Percentiles rank a stretch among this genome's conserved stretches.
phyloP scores from a whole-genome alignment of 1,139 yeast species.

The Martiniozyma asiatica region DNA sequence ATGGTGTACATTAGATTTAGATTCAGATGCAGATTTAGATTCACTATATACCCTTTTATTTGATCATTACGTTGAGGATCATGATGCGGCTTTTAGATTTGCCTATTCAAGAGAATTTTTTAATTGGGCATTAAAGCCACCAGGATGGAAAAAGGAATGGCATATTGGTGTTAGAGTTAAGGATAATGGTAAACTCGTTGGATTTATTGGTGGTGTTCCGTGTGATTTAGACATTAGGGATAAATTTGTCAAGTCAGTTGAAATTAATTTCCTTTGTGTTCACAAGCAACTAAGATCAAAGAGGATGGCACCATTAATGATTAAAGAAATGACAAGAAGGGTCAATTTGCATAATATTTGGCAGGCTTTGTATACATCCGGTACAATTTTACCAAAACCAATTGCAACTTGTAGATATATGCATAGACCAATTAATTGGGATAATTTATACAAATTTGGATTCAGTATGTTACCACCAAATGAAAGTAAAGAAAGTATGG shows the following conservation, averaged over 20 bases:
- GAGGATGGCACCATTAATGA: slow-evolving; percentile 85
- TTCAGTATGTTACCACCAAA: slow-evolving; percentile 71
- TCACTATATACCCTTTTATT: slow-evolving; percentile 73
- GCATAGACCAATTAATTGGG: slow-evolving; percentile 92
- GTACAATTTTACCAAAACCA: slow-evolving; percentile 84
- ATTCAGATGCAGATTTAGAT: slow-evolving; percentile 41
- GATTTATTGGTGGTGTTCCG: slow-evolving; percentile 88
- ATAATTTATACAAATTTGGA: slow-evolving; percentile 79
- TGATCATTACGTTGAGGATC: slow-evolving; percentile 90
- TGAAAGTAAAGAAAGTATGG: slow-evolving; percentile 70
- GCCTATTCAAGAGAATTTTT: slow-evolving; percentile 76
- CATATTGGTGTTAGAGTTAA: slow-evolving; percentile 87
- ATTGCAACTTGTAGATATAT: slow-evolving; percentile 83
- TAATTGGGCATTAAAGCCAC: slow-evolving; percentile 89
- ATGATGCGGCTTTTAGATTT: slow-evolving; percentile 84
- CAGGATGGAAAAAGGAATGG: slow-evolving; percentile 88
- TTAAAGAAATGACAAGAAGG: slow-evolving; percentile 88
- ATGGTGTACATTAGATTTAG: slow-evolving; percentile 75
- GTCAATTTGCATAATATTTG: slow-evolving; percentile 76
- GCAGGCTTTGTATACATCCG: slow-evolving; percentile 96
- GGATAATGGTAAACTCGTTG: slow-evolving; percentile 65
- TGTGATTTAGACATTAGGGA: slow-evolving; percentile 53
- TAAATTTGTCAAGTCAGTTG: slow-evolving; percentile 54
- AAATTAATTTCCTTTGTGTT: slow-evolving; percentile 85
- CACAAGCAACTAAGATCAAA: slow-evolving; percentile 91